Conservation (phyloP, 257 asterid genomes). For the Nicotiana sylvestris region DNA sequence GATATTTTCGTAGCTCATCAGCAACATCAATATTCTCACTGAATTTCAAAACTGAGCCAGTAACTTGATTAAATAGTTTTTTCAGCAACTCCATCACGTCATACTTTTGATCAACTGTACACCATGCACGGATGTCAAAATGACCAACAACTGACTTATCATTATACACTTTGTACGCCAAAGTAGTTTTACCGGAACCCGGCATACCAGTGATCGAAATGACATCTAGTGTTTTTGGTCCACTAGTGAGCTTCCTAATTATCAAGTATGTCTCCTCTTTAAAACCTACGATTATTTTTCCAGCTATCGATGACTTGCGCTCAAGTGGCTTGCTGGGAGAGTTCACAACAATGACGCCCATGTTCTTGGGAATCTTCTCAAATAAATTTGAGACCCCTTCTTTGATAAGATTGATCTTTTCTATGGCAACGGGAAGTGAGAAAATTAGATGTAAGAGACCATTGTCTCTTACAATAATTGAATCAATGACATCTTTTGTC, state of each 20-base stretch:
- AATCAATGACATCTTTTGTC: background rate
- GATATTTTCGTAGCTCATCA: background rate
- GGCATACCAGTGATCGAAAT: background rate
- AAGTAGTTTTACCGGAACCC: background rate
- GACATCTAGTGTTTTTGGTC: background rate
- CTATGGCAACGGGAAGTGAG: background rate
- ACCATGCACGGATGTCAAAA: slow-evolving; percentile 14
- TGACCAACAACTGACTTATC: background rate
- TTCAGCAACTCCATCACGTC: background rate
- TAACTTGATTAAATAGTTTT: background rate
- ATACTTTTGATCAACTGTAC: background rate
- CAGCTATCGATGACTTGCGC: background rate
- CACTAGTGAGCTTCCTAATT: background rate
- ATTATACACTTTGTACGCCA: background rate
- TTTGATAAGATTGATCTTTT: background rate
- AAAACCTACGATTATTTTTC: background rate
- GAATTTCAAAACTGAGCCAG: background rate
- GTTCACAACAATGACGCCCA: background rate
- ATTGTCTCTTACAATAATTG: background rate
- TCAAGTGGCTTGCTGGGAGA: background rate
- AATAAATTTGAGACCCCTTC: background rate
- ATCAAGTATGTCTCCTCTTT: background rate
- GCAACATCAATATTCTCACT: background rate
- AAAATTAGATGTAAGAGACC: background rate
- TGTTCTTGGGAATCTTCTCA: background rate